Conservation (phyloP, 805 yeast genomes). For the Candida ovalis region DNA sequence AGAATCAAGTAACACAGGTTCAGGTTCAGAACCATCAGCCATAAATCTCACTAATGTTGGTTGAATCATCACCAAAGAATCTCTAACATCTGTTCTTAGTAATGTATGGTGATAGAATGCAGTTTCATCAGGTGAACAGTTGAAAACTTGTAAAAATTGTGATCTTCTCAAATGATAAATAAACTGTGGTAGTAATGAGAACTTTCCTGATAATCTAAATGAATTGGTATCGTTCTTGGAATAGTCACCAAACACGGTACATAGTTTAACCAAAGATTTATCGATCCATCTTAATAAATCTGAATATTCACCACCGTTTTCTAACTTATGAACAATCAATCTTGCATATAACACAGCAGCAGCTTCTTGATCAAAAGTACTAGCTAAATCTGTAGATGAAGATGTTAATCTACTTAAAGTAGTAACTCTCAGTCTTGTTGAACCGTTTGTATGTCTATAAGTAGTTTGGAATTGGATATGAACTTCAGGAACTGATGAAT, state of each 20-base stretch:
- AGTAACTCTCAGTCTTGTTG: slow-evolving; percentile 84
- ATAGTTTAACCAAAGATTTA: slow-evolving; percentile 81
- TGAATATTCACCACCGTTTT: slow-evolving; percentile 68
- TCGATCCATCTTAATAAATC: slow-evolving; percentile 95
- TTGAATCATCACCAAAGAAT: slow-evolving; percentile 94
- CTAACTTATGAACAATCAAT: slow-evolving; percentile 83
- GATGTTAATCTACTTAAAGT: slow-evolving; percentile 63
- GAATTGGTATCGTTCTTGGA: slow-evolving; percentile 79
- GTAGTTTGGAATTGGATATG: slow-evolving; percentile 77
- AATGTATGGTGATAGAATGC: slow-evolving; percentile 94
- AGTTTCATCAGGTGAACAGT: slow-evolving; percentile 98
- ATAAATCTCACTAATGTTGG: slow-evolving; percentile 89
- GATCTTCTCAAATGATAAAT: slow-evolving; percentile 94
- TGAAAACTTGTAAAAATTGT: slow-evolving; percentile 92
- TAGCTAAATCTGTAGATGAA: slow-evolving; percentile 45
- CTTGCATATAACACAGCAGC: slow-evolving; percentile 94
- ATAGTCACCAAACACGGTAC: slow-evolving; percentile 92
- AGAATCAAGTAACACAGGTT: slow-evolving; percentile 89
- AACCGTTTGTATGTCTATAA: slow-evolving; percentile 94
- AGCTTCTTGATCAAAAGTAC: slow-evolving; percentile 95
- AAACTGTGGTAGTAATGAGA: slow-evolving; percentile 90
- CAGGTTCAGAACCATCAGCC: slow-evolving; percentile 76
- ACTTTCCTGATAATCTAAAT: slow-evolving; percentile 79
- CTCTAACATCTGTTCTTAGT: slow-evolving; percentile 86
- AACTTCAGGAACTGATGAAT: slow-evolving; percentile 33